Evolutionary conservation across 2,329 filamentous ascomycete genomes (phyloP), one percentile per base, ranked within the genome.

Genomic region (Botrytis medusae): DNA sequence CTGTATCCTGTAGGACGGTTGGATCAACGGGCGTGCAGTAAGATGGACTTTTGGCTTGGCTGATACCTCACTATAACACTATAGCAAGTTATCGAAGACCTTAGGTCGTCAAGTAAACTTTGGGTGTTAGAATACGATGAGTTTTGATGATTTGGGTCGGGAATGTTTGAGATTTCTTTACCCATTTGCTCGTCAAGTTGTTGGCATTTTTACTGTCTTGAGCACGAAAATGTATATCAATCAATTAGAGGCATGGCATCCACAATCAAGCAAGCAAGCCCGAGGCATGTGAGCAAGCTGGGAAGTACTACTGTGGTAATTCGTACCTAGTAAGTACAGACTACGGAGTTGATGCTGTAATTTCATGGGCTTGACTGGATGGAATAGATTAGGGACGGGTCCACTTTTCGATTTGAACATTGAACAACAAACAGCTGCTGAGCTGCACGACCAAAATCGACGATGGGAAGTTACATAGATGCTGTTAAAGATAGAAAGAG

Each of bases 1-100:
- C 61, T 63, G 37, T 22, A 63, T 44, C 40, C 61, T 63, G 37
- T 63, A 3, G 37, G 25, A 63, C 61, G 37, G 60, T 63, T 63
- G 40, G n/a, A 40, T 63, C 61, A 63, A 63, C 61, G 61, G 61
- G 61, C 61, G 37, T 63, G 61, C 61, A 63, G 25, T 29, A 32
- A 40, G 61, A 63, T 63, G 48, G 48, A 25, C 37, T 29, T n/a
- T 63, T 63, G 37, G 37, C 61, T 63, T 63, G 61, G 61, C 61
- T 63, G 61, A 63, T 63, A 63, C 37, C 61, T 44, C 37, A 18
- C n/a, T 42, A n/a, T 42, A 10, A n/a, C 34, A 29, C n/a, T 42
- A 40, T 44, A 10, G 16, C 34, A 40, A 40, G 34, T 40, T 62
- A 63, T 63, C 10, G 61, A 63, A 63, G 44, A 63, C 34, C 51